Evolutionary conservation across 768 basidiomycete genomes (phyloP), one percentile per base, ranked within the genome.

Genomic region (Mycena filopes): DNA sequence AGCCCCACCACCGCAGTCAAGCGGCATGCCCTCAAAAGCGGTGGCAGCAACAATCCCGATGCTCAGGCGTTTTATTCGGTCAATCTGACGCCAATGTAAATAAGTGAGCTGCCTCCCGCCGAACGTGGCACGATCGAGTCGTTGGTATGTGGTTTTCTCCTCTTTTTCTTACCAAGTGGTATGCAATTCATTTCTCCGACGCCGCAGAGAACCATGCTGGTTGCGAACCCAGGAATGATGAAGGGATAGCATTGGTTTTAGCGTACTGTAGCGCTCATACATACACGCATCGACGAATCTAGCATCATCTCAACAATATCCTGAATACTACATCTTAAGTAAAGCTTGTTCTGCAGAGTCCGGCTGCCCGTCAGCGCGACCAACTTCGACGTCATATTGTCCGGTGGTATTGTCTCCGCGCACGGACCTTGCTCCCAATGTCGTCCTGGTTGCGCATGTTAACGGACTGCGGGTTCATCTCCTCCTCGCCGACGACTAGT

Each of bases 381-480:
- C 51, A 98, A 78, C 78, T 94, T 91, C 72, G 85, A 74, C 11
- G 89, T 78, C 18, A 96, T 82, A 28, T 86, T 88, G 45, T 92
- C 91, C 29, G 98, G 78, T 13, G 90, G 82, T 48, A 89, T 81
- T 75, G 89, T 91, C 78, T 93, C 89, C 11, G 88, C 87, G 76
- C n/a, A n/a, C 90, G 88, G 4, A 89, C 84, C 77, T 98, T 97
- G 58, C 86, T 91, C 23, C 93, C 95, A 36, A 91, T 87, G 71
- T 98, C 95, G 76, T 99, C 97, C 40, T 98, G 89, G 77, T 98
- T 99, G 63, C 97, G 89, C 20, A 99, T 89, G 74, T 99, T 99
- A 68, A 99, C 98, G 7, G 97, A 94, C 43, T 86, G 86, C 46
- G 84, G 82, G 63, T 95, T 91, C 59, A 94, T 80, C 79, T 99